Percentiles rank a stretch among this genome's conserved stretches.
phyloP scores from a whole-genome alignment of 164 flowering plant species.

The Tinospora cordifolia region DNA sequence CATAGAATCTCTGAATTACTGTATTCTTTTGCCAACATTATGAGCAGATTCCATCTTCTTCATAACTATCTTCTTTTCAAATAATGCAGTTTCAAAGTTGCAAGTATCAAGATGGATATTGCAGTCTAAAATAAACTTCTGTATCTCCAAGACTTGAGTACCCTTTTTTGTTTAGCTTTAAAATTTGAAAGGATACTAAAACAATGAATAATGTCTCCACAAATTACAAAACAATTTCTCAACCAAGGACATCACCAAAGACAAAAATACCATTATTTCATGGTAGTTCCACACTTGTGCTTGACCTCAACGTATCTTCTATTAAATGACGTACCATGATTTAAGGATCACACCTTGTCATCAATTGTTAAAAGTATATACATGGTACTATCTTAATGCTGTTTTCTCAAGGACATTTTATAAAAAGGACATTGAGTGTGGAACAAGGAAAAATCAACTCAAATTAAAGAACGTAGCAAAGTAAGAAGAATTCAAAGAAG shows the following conservation, averaged over 20 bases:
- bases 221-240: not conserved
- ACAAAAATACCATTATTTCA: not conserved
- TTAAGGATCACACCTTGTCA: not conserved
- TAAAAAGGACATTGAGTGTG: not conserved
- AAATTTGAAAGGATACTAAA: no score
- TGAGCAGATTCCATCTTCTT: no score
- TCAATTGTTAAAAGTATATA: not conserved
- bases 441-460: not conserved
- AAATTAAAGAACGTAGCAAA: not conserved
- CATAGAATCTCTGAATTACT: not conserved
- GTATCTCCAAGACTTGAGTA: not conserved
- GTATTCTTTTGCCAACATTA: not conserved
- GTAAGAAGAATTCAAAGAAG: not conserved
- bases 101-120: not conserved
- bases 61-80: no score
- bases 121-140: not conserved
- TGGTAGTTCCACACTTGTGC: no score
- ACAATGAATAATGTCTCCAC: not conserved
- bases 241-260: not conserved
- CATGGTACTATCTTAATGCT: not conserved
- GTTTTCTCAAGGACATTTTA: not conserved
- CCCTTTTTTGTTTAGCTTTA: no score
- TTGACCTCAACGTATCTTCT: no score
- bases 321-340: no score
- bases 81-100: no score